Evolutionary conservation across 495 filamentous ascomycete genomes (phyloP), one percentile per base, ranked within the genome.

Genomic region (Tuber calosporum): DNA sequence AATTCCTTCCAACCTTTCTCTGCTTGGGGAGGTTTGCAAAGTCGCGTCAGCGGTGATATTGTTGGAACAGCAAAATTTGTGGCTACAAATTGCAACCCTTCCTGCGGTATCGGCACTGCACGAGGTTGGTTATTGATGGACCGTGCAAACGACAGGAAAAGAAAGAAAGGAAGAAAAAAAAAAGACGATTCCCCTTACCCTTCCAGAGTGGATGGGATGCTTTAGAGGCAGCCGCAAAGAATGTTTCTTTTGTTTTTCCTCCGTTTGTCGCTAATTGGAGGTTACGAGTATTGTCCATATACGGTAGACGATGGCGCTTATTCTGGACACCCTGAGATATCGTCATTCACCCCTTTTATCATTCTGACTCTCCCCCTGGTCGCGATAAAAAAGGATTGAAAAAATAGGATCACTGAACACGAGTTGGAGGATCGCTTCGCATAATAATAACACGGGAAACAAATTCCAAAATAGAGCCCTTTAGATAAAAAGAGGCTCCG

Each of bases 271-370:
- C 53, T 62, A 6, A 62, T 30, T 62, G 53, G 53, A 30, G 53
- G 17, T 62, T 30, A 62, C 53, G 53, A 30, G 53, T 62, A 62
- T 62, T 62, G n/a, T 62, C 53, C 26, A 62, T 3, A 30, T 13
- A 30, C 2, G 11, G 53, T 62, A 62, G 53, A 15, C 53, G 53
- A 62, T 62, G 53, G 53, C 53, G 53, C 53, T 62, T 62, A 62
- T 62, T 62, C 53, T 62, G 53, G 53, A 26, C 53, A 62, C 53
- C 26, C 53, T 62, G 53, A 62, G 53, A 62, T 62, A 62, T 62
- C 53, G n/a, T 62, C 53, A 62, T 62, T 62, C 53, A 26, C 53
- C 53, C 53, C 53, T 62, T 62, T 62, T 62, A 62, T 62, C 8
- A 26, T 62, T 62, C 53, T 62, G 53, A 62, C 53, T 26, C n/a